Evolutionary conservation across 1,139 yeast genomes (phyloP), one percentile per base, ranked within the genome.

Genomic region (Spencermartinsiella ligniputridi): DNA sequence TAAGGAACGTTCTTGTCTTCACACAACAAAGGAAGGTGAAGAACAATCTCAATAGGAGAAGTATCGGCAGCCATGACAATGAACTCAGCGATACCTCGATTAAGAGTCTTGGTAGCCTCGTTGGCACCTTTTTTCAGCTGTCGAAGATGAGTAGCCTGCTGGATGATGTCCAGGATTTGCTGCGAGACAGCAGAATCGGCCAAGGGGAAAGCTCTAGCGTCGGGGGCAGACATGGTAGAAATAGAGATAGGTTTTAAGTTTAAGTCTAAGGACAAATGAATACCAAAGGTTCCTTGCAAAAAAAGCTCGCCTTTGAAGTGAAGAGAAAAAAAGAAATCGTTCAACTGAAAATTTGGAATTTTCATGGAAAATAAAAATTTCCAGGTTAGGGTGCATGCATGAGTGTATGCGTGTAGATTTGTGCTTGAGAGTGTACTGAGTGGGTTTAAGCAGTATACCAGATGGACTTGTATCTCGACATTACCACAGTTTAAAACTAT

Each of bases 1-100:
- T 92, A 92, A 53, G 98, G 97, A 59, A 92, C 98, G 76, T 94
- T 92, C 80, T 92, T 92, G 75, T 92, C 99, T 75, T 92, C 98
- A 74, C 99, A 92, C 64, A 94, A 78, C 63, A 94, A 81, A 44
- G 99, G 99, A 71, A 94, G 79, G 71, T 94, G 98, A 70, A 94
- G 82, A 68, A 94, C 83, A 70, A 94, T 92, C 76, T 94, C 98
- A 66, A 94, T 90, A 62, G 99, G 99, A 72, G 92, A 96, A 62
- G 98, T 88, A 70, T 94, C 98, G 62, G 98, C 99, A 60, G 98
- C 98, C 97, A 94, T 89, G 75, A 94, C 88, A 72, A 94, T 90
- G 79, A 94, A 92, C 76, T 92, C 98, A 62, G 97, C 86, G 66
- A 94, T 92, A 81, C 98, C 98, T 78, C 98, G 88, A 85, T 94